Base-by-base conservation (phyloP, 768 basidiomycete genomes). In the Pleurotus giganteus region DNA sequence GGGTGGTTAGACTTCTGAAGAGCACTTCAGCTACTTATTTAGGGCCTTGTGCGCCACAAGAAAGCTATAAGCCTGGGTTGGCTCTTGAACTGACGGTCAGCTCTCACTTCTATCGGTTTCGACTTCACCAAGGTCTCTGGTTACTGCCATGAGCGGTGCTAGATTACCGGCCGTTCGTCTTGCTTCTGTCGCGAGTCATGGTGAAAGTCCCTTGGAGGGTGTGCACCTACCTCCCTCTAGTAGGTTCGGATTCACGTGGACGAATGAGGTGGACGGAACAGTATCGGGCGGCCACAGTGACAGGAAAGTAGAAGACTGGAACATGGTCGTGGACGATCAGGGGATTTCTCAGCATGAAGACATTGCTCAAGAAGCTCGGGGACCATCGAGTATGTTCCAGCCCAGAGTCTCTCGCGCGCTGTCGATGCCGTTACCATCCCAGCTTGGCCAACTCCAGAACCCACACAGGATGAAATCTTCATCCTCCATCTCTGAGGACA, bases 381-480 rank as follows among this genome's bases (percentile, higher is more conserved):
- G 28, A 29, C 32, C 28, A 29, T 19, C 6, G 27, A 47, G n/a
- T 17, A 51, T 32, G 23, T 51, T 29, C 34, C 53, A 39, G 24
- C 57, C 53, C 34, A 23, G 77, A 77, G 81, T 91, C 55, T 83
- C 84, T 46, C 81, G 93, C 52, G 85, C 88, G 2, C 84, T 88
- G 61, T 91, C 92, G 15, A 82, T 86, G 72, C 93, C 93, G 17
- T 70, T 86, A n/a, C 83, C 90, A 11, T 81, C 84, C 12, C 88
- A 91, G 66, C 80, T 94, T n/a, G 81, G 80, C 39, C 81, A 85
- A 58, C 75, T 94, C 24, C 80, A 79, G 61, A 85, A 93, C 63
- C 93, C 92, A 6, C 76, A 75, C 60, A 75, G 83, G 58, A 62
- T 88, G 91, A 66, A 80, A 93, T 19, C 81, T 79, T 41, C 81